Evolutionary conservation across 2,329 filamentous ascomycete genomes (phyloP).

Genomic region (Myrmaecium sp.): DNA sequence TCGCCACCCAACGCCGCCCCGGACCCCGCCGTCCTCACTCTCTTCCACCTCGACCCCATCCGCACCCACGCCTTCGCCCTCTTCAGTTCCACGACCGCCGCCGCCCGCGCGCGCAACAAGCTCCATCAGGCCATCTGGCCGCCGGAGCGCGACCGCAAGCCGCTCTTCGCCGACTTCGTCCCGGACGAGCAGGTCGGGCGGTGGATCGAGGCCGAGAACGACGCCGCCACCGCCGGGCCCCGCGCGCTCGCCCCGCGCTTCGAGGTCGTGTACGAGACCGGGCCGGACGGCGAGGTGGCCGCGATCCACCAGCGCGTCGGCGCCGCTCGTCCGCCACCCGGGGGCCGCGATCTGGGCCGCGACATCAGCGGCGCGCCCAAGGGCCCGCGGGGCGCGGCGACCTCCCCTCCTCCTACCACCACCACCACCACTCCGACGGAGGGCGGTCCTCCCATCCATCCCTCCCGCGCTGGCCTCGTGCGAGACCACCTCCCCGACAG

Average conservation of each 20-base stretch:
- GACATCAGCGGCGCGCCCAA: constrained; percentile 10
- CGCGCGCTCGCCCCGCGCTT: constrained; percentile 36
- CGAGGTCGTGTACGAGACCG: constrained; percentile 48
- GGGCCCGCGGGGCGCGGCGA: constrained; percentile 4
- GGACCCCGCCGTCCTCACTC: constrained; percentile 39
- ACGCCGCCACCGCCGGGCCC: constrained; percentile 26
- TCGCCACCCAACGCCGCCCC: constrained; percentile 34
- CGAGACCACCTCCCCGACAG: not conserved
- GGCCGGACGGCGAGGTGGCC: constrained; percentile 1
- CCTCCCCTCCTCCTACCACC: constrained; percentile 3
- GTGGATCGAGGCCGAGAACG: constrained; percentile 59
- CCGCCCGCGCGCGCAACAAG: constrained; percentile 56
- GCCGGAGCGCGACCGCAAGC: constrained; percentile 66
- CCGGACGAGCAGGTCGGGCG: constrained; percentile 53
- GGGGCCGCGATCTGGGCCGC: constrained; percentile 5
- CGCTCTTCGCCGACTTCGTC: constrained; percentile 78
- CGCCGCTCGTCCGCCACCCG: constrained; percentile 38
- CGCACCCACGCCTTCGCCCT: constrained; percentile 74
- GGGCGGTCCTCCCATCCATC: constrained; percentile 4
- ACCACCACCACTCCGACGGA: not conserved
- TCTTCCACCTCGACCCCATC: constrained; percentile 69
- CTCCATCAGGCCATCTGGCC: constrained; percentile 76
- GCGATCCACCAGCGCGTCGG: constrained; percentile 21
- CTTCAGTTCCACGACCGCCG: constrained; percentile 52
- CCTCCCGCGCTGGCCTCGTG: constrained; percentile 6